phyloP scores from a whole-genome alignment of 1,284 basidiomycete species.

The Ustilago loliicola region DNA sequence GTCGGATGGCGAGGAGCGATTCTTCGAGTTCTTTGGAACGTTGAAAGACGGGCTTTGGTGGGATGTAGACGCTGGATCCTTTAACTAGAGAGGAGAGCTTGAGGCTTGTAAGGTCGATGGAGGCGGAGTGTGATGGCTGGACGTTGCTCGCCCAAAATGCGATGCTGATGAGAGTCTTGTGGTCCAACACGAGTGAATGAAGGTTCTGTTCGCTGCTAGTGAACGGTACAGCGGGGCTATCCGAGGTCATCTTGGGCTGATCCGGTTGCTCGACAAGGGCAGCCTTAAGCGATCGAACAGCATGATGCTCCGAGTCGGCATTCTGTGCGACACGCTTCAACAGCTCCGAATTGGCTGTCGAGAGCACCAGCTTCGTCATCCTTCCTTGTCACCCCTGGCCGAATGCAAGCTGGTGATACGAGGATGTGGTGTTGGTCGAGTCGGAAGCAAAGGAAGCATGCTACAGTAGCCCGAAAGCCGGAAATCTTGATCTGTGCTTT shows the following conservation, averaged over 20 bases:
- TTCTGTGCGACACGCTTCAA: constrained; percentile 10
- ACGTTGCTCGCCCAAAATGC: constrained; percentile 17
- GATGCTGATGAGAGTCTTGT: constrained; percentile 22
- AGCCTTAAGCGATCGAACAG: constrained; percentile 16
- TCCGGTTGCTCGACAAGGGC: constrained; percentile 26
- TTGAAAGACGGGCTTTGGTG: constrained; percentile 37
- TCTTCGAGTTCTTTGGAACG: constrained; percentile 40
- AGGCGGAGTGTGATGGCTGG: neutral
- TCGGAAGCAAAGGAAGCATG: neutral
- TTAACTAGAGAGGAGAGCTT: constrained; percentile 32
- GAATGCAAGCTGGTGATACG: neutral
- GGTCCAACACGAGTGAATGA: constrained; percentile 21
- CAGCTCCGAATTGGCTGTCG: constrained; percentile 19
- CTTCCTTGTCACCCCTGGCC: neutral
- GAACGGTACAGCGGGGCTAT: constrained; percentile 32
- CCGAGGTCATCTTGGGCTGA: constrained; percentile 22
- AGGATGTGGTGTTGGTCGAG: neutral
- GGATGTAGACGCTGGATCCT: constrained; percentile 26
- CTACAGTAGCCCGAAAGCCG: neutral
- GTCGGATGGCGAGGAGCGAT: constrained; percentile 33
- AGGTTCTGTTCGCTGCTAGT: neutral
- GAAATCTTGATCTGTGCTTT: neutral
- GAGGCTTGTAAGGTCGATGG: neutral
- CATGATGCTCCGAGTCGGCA: constrained; percentile 7
- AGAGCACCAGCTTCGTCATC: constrained; percentile 35